These are phyloP conservation scores for Trametopsis cervina DNA, from an alignment of 768 basidiomycete genomes.

Conservation along the genomic window DNA sequence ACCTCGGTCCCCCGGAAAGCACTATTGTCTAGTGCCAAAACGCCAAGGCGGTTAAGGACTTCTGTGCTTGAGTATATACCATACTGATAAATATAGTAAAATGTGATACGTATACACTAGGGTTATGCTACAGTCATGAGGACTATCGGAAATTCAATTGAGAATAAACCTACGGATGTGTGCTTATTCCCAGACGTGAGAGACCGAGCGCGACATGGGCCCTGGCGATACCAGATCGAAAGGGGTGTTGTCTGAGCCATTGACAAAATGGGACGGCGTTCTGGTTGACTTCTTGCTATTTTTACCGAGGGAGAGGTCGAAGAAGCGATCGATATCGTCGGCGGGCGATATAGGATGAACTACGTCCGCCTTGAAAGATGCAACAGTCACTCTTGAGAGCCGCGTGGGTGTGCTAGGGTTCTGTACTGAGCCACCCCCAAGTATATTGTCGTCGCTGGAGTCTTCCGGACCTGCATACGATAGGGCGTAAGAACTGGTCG, in stretches of 20 bases:
- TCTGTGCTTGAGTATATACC: no score
- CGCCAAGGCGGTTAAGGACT: no score
- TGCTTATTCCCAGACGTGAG: no score
- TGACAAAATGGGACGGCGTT: no score
- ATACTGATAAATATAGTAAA: background rate
- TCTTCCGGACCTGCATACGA: background rate
- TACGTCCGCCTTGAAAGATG: background rate
- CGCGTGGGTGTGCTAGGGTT: background rate
- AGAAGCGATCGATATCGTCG: background rate
- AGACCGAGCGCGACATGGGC: no score
- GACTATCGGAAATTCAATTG: no score
- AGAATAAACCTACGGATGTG: no score
- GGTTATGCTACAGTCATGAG: no score
- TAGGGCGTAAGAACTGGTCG: background rate
- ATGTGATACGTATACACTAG: no score
- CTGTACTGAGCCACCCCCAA: background rate
- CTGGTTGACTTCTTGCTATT: no score
- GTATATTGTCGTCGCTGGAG: background rate
- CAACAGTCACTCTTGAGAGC: background rate
- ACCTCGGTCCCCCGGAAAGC: conserved; percentile 61
- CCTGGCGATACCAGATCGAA: no score
- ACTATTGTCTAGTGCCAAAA: conserved; percentile 14
- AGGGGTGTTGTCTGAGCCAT: no score
- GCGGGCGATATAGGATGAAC: background rate
- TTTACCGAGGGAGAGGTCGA: background rate